A percentile compares a stretch with the other conserved stretches of the same genome.
phyloP scores from a whole-genome alignment of 2,329 filamentous ascomycete genomes.

The Paraphoma sp. region DNA sequence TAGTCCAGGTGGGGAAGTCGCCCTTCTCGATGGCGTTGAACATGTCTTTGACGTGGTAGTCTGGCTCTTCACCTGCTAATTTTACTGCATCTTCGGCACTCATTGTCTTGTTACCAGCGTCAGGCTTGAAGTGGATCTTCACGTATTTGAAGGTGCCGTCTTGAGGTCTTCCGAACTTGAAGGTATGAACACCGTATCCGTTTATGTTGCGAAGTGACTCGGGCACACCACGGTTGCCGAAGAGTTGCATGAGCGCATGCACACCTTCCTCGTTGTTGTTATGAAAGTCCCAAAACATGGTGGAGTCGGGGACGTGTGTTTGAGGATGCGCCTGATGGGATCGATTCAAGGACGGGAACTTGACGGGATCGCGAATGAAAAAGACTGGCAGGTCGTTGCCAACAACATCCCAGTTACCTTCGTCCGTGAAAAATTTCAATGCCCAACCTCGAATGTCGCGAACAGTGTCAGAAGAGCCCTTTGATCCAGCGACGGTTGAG shows the following conservation, averaged over 20 bases:
- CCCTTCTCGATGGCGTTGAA: constrained; percentile 55
- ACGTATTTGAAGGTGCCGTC: constrained; percentile 59
- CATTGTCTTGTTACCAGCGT: constrained; percentile 56
- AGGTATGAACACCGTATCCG: constrained; percentile 58
- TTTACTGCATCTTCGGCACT: constrained; percentile 45
- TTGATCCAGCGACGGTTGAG: constrained; percentile 56
- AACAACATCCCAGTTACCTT: constrained; percentile 61
- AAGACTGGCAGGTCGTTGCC: constrained; percentile 54
- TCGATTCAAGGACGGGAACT: constrained; percentile 51
- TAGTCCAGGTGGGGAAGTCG: constrained; percentile 58
- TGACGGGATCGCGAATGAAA: constrained; percentile 54
- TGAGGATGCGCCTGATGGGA: constrained; percentile 42
- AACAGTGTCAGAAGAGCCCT: constrained; percentile 56
- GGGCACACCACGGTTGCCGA: constrained; percentile 59
- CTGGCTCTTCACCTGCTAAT: constrained; percentile 46
- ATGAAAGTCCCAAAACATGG: constrained; percentile 52
- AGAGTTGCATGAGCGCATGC: constrained; percentile 61
- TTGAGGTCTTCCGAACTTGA: constrained; percentile 32
- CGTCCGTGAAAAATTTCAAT: constrained; percentile 60
- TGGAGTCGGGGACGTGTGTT: constrained; percentile 44
- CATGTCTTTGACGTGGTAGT: constrained; percentile 49
- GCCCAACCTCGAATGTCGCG: constrained; percentile 59
- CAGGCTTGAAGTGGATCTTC: constrained; percentile 59
- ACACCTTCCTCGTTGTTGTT: constrained; percentile 57
- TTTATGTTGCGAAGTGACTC: constrained; percentile 56